Conservation (phyloP, 192 early-diverging fungal species). For the Linnemannia zychae region DNA sequence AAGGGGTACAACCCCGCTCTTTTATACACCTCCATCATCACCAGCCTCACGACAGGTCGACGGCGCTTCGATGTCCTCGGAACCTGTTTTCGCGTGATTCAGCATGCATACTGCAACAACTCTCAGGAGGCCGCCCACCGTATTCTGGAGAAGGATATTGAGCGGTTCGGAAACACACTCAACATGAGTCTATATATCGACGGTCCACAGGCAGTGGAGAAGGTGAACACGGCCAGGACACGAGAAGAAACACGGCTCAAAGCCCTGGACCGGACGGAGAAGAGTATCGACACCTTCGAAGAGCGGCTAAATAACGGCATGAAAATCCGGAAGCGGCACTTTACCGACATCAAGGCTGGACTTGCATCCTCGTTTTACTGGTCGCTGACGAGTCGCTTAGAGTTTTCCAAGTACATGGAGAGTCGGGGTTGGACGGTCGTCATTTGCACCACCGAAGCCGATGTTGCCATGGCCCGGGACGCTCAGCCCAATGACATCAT, state of each 20-base stretch:
- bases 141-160: constrained; percentile 13
- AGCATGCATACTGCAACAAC: neutral
- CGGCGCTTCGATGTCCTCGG: neutral
- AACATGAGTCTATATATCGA: constrained; percentile 4
- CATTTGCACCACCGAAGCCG: constrained; percentile 9
- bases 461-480: constrained; percentile 9
- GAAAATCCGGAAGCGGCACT: constrained; percentile 8
- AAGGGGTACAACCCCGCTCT: constrained; percentile 1
- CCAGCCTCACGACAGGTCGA: neutral
- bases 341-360: neutral
- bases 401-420: constrained; percentile 8
- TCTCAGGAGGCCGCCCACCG: neutral
- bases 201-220: neutral
- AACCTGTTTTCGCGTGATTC: constrained; percentile 4
- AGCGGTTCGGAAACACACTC: neutral
- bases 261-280: neutral
- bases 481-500: neutral
- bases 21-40: neutral
- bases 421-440: neutral
- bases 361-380: constrained; percentile 9
- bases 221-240: neutral
- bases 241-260: neutral
- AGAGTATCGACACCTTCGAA: neutral
- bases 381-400: neutral
- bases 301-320: neutral